Percentiles rank a stretch among this genome's conserved stretches.
These are phyloP conservation scores for Posidonia oceanica DNA, from an alignment of 116 monocot species.

Conservation along the genomic window DNA sequence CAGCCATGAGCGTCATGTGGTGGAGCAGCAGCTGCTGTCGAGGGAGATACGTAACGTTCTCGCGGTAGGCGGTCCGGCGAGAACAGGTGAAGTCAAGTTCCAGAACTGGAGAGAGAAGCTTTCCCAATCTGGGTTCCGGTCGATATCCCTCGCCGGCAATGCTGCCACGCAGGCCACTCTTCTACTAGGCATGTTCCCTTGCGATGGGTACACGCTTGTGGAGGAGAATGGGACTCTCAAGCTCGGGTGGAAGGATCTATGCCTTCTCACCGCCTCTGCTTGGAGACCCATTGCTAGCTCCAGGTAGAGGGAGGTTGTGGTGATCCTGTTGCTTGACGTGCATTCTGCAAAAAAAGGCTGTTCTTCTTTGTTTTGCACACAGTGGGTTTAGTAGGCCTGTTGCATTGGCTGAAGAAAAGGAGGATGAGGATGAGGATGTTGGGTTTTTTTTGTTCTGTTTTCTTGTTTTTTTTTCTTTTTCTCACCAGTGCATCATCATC, in stretches of 20 bases:
- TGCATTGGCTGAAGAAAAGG: neutral
- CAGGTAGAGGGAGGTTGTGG: neutral
- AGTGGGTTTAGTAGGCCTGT: neutral
- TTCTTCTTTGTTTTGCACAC: neutral
- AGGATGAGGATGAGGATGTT: neutral
- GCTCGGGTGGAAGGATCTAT: constrained; percentile 97
- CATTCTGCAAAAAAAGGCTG: neutral
- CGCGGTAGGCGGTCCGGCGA: constrained; percentile 80
- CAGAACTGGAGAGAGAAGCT: constrained; percentile 90
- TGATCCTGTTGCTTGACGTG: too few relatives aligned
- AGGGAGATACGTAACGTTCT: constrained; percentile 96
- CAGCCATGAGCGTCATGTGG: constrained; percentile 82
- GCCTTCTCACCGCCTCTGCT: constrained; percentile 76
- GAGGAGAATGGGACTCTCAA: constrained; percentile 88
- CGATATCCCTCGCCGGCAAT: constrained; percentile 67
- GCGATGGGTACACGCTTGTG: constrained; percentile 79
- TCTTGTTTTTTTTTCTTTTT: too few relatives aligned
- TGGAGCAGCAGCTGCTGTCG: constrained; percentile 93
- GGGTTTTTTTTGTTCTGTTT: neutral
- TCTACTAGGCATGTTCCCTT: constrained; percentile 88
- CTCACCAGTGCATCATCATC: too few relatives aligned
- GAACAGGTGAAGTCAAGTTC: constrained; percentile 84
- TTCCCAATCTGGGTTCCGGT: constrained; percentile 70
- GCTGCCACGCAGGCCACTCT: constrained; percentile 85
- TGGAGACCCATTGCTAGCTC: constrained; percentile 37